A percentile compares a stretch with the other conserved stretches of the same genome.
Conservation (phyloP, 2,329 filamentous ascomycete species). For the Monilinia aucupariae region DNA sequence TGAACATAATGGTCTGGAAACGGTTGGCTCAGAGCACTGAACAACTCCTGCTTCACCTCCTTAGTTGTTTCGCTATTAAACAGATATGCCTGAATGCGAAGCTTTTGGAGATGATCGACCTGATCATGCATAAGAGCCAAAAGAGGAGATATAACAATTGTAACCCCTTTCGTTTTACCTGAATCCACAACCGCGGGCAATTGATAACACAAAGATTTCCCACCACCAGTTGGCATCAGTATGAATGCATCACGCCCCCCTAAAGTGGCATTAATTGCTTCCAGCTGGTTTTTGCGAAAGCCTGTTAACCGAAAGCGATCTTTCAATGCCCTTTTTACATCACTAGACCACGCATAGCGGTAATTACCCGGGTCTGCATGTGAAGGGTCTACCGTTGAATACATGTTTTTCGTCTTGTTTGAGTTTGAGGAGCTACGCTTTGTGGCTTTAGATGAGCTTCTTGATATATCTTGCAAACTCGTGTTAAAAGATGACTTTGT, state of each 20-base stretch:
- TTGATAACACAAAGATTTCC: conserved; percentile 96
- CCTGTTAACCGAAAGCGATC: conserved; percentile 78
- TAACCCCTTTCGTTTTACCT: conserved; percentile 79
- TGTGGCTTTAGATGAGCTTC: conserved; percentile 21
- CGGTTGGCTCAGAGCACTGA: conserved; percentile 55
- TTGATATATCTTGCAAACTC: conserved; percentile 19
- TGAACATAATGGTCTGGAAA: conserved; percentile 74
- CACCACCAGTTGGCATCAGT: conserved; percentile 94
- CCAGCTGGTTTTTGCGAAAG: conserved; percentile 86
- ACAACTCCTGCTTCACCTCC: conserved; percentile 59
- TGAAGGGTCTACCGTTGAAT: conserved; percentile 29
- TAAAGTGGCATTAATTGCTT: conserved; percentile 92
- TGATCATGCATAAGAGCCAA: conserved; percentile 98
- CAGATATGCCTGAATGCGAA: conserved; percentile 72
- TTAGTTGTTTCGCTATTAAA: conserved; percentile 71
- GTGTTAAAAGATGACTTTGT: conserved; percentile 27
- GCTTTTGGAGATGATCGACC: conserved; percentile 69
- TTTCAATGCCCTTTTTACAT: conserved; percentile 75
- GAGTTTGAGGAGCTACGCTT: conserved; percentile 17
- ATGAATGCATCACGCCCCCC: conserved; percentile 86
- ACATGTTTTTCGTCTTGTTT: conserved; percentile 29
- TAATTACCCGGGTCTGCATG: conserved; percentile 47
- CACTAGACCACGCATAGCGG: conserved; percentile 74
- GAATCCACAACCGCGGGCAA: conserved; percentile 77
- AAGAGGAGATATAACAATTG: conserved; percentile 89